Percentiles rank a stretch among this genome's conserved stretches.
phyloP scores from a whole-genome alignment of 78 protist species.

The Isochrysis galbana region DNA sequence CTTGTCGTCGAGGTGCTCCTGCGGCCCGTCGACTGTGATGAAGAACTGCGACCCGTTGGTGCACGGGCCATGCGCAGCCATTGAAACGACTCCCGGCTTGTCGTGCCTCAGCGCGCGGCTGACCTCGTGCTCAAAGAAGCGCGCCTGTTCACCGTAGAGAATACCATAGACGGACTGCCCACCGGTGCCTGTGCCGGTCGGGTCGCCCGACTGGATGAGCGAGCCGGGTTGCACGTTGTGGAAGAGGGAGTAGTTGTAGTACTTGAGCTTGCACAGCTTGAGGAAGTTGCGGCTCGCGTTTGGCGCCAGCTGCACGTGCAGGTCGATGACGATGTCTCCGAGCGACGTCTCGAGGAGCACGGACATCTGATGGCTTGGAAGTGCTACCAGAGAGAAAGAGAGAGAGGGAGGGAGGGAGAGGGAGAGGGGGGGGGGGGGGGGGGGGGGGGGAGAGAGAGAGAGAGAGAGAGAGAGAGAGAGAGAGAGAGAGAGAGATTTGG shows the following conservation, averaged over 20 bases:
- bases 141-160: conserved; percentile 65
- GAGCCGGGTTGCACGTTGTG: conserved; percentile 82
- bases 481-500: no score
- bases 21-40: conserved; percentile 65
- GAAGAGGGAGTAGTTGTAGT: conserved; percentile 89
- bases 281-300: conserved; percentile 81
- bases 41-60: conserved; percentile 82
- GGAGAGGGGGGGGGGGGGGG: no score
- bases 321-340: conserved; percentile 94
- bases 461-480: no score
- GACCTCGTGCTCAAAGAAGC: conserved; percentile 86
- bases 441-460: no score
- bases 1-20: conserved; percentile 79
- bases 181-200: conserved; percentile 86
- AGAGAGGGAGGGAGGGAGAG: no score
- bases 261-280: conserved; percentile 93
- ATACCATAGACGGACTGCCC: conserved; percentile 82
- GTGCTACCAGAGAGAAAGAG: no score
- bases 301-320: conserved; percentile 84
- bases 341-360: conserved; percentile 91
- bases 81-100: conserved; percentile 53
- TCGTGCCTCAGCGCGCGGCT: conserved; percentile 30
- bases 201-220: conserved; percentile 90
- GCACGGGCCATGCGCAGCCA: conserved; percentile 47
- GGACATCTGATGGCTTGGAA: no score